phyloP scores from a whole-genome alignment of 1,284 basidiomycete genomes.

The Ceratobasidium sp. region DNA sequence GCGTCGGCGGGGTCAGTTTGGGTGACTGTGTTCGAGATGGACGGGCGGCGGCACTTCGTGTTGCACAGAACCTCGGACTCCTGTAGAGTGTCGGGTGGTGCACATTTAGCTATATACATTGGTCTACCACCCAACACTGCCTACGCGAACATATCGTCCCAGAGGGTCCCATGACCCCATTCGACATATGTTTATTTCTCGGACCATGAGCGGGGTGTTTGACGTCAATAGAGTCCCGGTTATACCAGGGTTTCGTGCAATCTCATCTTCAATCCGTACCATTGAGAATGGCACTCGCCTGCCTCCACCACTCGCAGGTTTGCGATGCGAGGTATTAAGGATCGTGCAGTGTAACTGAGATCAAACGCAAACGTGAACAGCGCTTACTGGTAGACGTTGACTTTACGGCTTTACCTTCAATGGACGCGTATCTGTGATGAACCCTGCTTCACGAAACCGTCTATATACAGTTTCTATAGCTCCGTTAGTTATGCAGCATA shows the following conservation, averaged over 20 bases:
- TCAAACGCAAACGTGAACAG: neutral
- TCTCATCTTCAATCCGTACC: slow-evolving; percentile 7
- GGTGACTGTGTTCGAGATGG: slow-evolving; percentile 87
- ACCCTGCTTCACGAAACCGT: slow-evolving; percentile 3
- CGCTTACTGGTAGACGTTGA: neutral
- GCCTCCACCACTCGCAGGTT: neutral
- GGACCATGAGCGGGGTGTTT: neutral
- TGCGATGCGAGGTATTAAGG: slow-evolving; percentile 14
- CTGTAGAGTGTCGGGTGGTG: neutral
- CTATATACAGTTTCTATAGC: slow-evolving; percentile 1
- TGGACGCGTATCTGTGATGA: slow-evolving; percentile 9
- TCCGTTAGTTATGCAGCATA: neutral
- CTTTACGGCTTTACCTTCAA: slow-evolving; percentile 1
- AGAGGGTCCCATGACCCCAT: slow-evolving; percentile 4
- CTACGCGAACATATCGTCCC: slow-evolving; percentile 22
- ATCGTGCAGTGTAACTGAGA: slow-evolving; percentile 25
- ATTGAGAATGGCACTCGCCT: slow-evolving; percentile 12
- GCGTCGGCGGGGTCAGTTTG: slow-evolving; percentile 87
- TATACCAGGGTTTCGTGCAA: neutral
- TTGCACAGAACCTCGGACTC: neutral
- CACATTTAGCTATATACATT: neutral
- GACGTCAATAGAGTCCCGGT: neutral
- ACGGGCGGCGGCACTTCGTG: slow-evolving; percentile 49
- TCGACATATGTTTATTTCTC: slow-evolving; percentile 20
- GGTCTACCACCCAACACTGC: slow-evolving; percentile 25